Conservation (phyloP, 2,329 filamentous ascomycete species). For the Sphaerostilbella broomeana region DNA sequence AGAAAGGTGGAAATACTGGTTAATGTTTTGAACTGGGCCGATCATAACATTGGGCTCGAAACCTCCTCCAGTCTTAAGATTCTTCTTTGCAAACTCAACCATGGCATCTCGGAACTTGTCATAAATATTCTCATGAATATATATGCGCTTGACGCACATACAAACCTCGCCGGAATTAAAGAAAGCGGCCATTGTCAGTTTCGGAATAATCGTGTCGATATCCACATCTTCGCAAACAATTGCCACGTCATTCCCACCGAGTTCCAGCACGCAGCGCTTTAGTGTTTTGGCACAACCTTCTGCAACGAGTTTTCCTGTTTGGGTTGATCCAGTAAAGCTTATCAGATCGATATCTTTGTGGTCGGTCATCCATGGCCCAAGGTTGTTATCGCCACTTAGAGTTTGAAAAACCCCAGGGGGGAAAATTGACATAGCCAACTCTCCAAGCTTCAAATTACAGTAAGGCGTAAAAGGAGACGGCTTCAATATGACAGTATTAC, state of each 20-base stretch:
- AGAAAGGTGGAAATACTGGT: slow-evolving; percentile 40
- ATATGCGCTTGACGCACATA: slow-evolving; percentile 52
- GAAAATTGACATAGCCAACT: slow-evolving; percentile 50
- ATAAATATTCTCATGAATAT: slow-evolving; percentile 52
- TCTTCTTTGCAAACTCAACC: slow-evolving; percentile 37
- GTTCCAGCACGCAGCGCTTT: slow-evolving; percentile 60
- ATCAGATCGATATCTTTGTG: slow-evolving; percentile 56
- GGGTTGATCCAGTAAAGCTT: slow-evolving; percentile 67
- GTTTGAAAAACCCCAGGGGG: slow-evolving; percentile 57
- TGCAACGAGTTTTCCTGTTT: slow-evolving; percentile 66
- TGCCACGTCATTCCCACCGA: slow-evolving; percentile 61
- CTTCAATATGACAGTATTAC: slow-evolving; percentile 51
- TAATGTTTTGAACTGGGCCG: slow-evolving; percentile 53
- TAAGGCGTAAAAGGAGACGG: slow-evolving; percentile 54
- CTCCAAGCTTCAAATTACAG: slow-evolving; percentile 50
- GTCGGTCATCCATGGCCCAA: slow-evolving; percentile 51
- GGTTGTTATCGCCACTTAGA: slow-evolving; percentile 53
- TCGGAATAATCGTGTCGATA: slow-evolving; percentile 27
- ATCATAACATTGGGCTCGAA: slow-evolving; percentile 36
- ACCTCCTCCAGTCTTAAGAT: slow-evolving; percentile 38
- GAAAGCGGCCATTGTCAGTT: slow-evolving; percentile 21
- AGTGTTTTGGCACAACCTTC: slow-evolving; percentile 58
- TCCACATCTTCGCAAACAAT: slow-evolving; percentile 41
- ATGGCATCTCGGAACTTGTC: slow-evolving; percentile 43
- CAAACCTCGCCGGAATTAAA: slow-evolving; percentile 52